These are phyloP conservation scores for Phytophthora melonis DNA, from an alignment of 352 stramenopile species.

Conservation along the genomic window DNA sequence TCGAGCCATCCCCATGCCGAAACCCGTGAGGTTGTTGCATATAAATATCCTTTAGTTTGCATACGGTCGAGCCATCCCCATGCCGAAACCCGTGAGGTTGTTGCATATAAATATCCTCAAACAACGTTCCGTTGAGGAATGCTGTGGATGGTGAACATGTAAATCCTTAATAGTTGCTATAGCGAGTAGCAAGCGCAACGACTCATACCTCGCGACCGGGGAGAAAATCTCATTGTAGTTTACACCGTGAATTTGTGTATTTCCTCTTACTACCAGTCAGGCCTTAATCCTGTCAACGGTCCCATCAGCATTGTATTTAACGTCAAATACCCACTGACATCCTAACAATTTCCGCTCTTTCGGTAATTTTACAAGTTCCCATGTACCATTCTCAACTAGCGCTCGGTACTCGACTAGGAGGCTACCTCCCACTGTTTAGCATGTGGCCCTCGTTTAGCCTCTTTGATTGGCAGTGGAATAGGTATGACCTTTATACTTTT, in stretches of 20 bases:
- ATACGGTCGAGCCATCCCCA: not conserved
- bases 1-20: not conserved
- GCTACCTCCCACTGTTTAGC: too few species aligned
- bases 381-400: too few species aligned
- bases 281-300: not conserved
- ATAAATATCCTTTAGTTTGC: not conserved
- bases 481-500: not conserved
- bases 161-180: conserved; percentile 4
- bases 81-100: not conserved
- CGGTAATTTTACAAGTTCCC: too few species aligned
- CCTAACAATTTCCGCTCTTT: not conserved
- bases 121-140: not conserved
- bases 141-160: not conserved
- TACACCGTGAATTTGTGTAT: not conserved
- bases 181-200: conserved; percentile 1
- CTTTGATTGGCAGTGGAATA: not conserved
- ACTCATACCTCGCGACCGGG: not conserved
- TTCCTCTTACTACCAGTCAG: not conserved
- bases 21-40: not conserved
- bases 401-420: too few species aligned
- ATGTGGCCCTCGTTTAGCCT: not conserved
- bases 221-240: not conserved
- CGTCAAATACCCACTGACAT: not conserved
- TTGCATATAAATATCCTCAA: not conserved
- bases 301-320: not conserved